Evolutionary conservation across 352 stramenopile species (phyloP).

Genomic region (Pythium aristosporum): DNA sequence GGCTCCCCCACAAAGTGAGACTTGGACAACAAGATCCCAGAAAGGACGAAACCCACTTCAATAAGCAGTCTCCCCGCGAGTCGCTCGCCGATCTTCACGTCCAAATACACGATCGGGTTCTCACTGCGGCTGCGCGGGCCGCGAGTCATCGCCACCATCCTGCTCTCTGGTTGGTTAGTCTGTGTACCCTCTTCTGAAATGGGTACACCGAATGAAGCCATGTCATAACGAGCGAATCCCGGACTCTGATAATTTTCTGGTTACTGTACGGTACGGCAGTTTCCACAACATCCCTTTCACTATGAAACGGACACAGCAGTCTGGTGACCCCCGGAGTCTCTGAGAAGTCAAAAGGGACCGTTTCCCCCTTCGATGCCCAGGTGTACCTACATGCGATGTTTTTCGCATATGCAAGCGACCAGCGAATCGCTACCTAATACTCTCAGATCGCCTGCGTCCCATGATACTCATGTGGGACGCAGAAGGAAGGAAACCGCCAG

Average conservation of each 20-base stretch:
- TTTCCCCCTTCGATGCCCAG: too few relatives aligned
- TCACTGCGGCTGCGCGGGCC: conserved; percentile 17
- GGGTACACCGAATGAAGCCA: conserved; percentile 6
- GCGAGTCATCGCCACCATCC: conserved; percentile 3
- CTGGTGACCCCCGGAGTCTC: too few relatives aligned
- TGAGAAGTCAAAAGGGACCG: too few relatives aligned
- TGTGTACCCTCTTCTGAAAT: neutral
- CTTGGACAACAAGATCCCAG: neutral
- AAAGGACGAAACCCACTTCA: conserved; percentile 44
- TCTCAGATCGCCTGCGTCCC: too few relatives aligned
- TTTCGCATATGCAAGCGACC: too few relatives aligned
- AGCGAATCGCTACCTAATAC: too few relatives aligned
- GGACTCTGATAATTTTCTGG: neutral
- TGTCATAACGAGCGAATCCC: neutral
- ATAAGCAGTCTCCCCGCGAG: conserved; percentile 90
- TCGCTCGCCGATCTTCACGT: conserved; percentile 92
- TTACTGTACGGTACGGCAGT: neutral
- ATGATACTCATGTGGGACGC: too few relatives aligned
- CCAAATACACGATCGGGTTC: conserved; percentile 94
- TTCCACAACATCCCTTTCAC: neutral
- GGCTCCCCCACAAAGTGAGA: neutral
- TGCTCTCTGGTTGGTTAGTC: neutral
- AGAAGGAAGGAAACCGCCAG: too few relatives aligned
- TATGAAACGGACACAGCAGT: neutral
- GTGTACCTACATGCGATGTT: too few relatives aligned